Base-by-base conservation (phyloP, 2,329 filamentous ascomycete genomes). In the Purpureocillium takamizusanense region DNA sequence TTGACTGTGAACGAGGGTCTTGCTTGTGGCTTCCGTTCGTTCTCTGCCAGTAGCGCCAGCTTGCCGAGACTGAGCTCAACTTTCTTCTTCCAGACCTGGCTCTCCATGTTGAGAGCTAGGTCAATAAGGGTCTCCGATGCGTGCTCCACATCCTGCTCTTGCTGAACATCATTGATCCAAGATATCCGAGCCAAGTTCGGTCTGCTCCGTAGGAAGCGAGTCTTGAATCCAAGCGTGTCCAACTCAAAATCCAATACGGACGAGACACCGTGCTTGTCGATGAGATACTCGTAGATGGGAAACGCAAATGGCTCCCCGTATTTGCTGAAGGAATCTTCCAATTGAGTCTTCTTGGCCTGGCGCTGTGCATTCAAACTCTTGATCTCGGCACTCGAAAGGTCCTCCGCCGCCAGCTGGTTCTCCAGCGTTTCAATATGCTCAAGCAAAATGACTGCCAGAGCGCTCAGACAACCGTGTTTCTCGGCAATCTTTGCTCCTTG, bases 101-200 rank as follows among this genome's bases (percentile, higher is more conserved):
- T 74, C 57, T 95, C 89, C 38, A 78, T 76, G 36, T 72, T 70
- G 15, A 81, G 65, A 0, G 86, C 88, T 15, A 89, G 70, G 7
- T 76, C 67, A 32, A 84, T 67, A 34, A 98, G 70, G 1, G 81
- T 83, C 31, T 77, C 65, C 5, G 83, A 81, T 10, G 90, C 89
- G 40, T 77, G 74, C 11, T 76, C 68, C 45, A 87, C 87, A 50
- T 95, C 79, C 42, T 79, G 72, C 54, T 92, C 85, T 17, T 76
- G 73, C 43, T 80, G 71, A 7, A 97, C 74, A 55, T 97, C 89
- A 56, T 98, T 94, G 63, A 98, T 94, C 92, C 92, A 98, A 35
- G 82, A 81, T 33, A 98, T 71, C 51, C 86, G 86, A 21, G 82
- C 81, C 44, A 87, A 78, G 44, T 80, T 72, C 0, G 79, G 74